A percentile compares a stretch with the other conserved stretches of the same genome.
phyloP scores from a whole-genome alignment of 1,284 basidiomycete species.

The Porodaedalea pini region DNA sequence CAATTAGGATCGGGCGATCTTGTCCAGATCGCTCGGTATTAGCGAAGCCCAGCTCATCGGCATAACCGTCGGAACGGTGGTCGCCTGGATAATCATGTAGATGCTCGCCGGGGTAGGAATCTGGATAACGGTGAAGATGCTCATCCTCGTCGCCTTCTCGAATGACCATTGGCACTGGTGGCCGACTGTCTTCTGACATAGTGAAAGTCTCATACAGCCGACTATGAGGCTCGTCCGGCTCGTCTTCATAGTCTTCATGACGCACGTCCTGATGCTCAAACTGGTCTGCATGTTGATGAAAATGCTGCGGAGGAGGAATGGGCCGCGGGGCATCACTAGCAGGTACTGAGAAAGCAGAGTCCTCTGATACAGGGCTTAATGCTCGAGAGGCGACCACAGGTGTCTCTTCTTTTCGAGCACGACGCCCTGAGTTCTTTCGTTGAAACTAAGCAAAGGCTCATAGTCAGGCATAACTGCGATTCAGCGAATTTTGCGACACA shows the following conservation, averaged over 20 bases:
- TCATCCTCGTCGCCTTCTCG: not conserved
- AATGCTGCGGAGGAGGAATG: conserved; percentile 12
- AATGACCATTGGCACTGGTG: not conserved
- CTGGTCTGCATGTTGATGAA: not conserved
- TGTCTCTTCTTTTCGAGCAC: not conserved
- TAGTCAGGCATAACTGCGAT: not conserved
- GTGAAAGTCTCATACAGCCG: conserved; percentile 18
- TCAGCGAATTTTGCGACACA: not conserved
- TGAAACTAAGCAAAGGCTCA: not conserved
- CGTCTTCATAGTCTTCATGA: conserved; percentile 7
- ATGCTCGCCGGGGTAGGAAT: not conserved
- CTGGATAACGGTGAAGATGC: not conserved
- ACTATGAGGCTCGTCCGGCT: conserved; percentile 14
- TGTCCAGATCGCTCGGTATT: conserved; percentile 4
- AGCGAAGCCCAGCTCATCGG: conserved; percentile 8
- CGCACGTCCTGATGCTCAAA: not conserved
- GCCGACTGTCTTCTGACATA: conserved; percentile 7
- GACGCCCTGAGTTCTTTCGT: conserved; percentile 14
- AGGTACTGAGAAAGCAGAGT: not conserved
- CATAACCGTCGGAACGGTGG: conserved; percentile 4
- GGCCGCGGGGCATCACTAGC: conserved; percentile 4
- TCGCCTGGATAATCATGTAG: not conserved
- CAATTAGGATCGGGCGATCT: not conserved
- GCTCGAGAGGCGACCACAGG: not conserved
- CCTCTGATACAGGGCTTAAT: conserved; percentile 9